Percentiles rank a stretch among this genome's conserved stretches.
These are phyloP conservation scores for Aspergillus sparsus DNA, from an alignment of 495 filamentous ascomycete species.

Conservation along the genomic window DNA sequence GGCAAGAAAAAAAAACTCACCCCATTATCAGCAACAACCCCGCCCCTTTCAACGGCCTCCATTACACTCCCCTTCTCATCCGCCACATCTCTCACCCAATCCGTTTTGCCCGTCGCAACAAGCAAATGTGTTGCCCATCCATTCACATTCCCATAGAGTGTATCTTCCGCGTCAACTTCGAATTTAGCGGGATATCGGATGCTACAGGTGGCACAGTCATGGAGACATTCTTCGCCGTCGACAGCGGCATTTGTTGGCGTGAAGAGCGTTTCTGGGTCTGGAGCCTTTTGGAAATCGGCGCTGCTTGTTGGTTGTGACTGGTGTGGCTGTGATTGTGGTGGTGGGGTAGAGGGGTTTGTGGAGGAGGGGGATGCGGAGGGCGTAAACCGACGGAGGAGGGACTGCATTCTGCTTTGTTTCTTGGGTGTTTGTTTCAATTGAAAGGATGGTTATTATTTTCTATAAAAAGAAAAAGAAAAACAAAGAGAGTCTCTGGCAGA, in stretches of 20 bases:
- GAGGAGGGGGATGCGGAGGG: slow-evolving; percentile 12
- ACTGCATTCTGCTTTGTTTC: slow-evolving; percentile 32
- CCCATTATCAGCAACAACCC: slow-evolving; percentile 69
- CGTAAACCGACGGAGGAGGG: slow-evolving; percentile 35
- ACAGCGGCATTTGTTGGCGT: slow-evolving; percentile 60
- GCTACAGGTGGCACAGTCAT: slow-evolving; percentile 84
- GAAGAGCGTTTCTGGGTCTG: slow-evolving; percentile 43
- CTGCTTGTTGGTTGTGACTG: slow-evolving; percentile 17
- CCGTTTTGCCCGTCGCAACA: slow-evolving; percentile 90
- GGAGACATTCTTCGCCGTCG: slow-evolving; percentile 89
- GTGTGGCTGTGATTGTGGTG: slow-evolving; percentile 23
- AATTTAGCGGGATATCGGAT: slow-evolving; percentile 75
- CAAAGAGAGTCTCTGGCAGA: too few relatives aligned
- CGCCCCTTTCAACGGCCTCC: slow-evolving; percentile 75
- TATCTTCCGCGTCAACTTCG: slow-evolving; percentile 72
- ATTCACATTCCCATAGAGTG: slow-evolving; percentile 84
- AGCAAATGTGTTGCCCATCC: slow-evolving; percentile 88
- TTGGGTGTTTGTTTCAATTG: background rate
- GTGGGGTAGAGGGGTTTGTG: slow-evolving; percentile 38
- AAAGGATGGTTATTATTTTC: background rate
- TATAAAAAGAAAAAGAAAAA: too few relatives aligned
- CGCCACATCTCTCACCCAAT: slow-evolving; percentile 88
- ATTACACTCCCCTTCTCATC: slow-evolving; percentile 94
- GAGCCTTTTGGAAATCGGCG: slow-evolving; percentile 43
- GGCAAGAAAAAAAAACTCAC: slow-evolving; percentile 49